Evolutionary conservation across 164 flowering plant species (phyloP), one percentile per base, ranked within the genome.

Genomic region (Annona squamosa): DNA sequence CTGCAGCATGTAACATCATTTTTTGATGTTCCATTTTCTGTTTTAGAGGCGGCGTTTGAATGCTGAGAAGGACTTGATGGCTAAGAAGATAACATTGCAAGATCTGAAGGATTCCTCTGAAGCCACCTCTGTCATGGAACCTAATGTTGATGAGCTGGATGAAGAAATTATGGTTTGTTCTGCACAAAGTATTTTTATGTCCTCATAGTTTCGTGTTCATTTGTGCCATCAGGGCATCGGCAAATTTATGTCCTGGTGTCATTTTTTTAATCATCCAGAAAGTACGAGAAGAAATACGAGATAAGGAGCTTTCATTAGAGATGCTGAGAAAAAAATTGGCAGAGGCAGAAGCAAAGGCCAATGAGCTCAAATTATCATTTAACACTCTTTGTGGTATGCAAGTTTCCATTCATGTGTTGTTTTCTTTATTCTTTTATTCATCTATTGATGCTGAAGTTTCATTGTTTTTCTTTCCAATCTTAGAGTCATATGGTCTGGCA

Each of bases 111-210:
- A 84, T n/a, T 82, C 87, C 45, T 76, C 66, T 79, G 83, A 70
- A 70, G 75, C 84, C 76, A 92, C 85, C 79, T 44, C 79, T 3
- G 69, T 77, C 47, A 57, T 82, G 73, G 69, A 79, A 56, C 83
- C 97, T 48, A 77, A 79, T 69, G 88, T 83, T 75, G 90, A 91
- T 81, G 98, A 96, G 82, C 87, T 88, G 62, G 76, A 43, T 71
- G 82, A 79, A 81, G 99, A 93, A 78, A 84, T 90, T 71, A 80
- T 79, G 73, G 99, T 91, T 74, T 71, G 99, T 87, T 71, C 63
- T 77, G 7, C 41, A 37, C 63, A 41, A 4, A 42, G 12, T 41
- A 17, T 66, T 19, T 66, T 16, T 44, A 66, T 7, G 42, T 42
- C 43, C 17, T 66, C 9, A 41, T 16, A 66, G n/a, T 66, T 66